phyloP scores from a whole-genome alignment of 139 green algal species.

The Coelastrella sp. region DNA sequence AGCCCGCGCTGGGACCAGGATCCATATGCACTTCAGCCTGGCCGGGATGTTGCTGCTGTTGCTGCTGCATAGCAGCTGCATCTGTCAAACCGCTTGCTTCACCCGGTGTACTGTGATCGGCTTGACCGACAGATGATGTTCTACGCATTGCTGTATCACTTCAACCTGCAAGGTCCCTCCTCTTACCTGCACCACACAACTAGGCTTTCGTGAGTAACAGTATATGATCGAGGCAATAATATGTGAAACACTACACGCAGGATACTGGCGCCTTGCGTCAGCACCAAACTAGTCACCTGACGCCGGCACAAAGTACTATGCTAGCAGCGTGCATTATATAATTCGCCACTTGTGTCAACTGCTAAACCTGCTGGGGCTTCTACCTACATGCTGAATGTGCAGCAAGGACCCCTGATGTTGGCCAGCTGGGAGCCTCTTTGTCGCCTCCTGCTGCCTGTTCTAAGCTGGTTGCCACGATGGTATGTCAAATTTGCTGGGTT shows the following conservation, averaged over 20 bases:
- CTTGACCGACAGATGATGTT: neutral
- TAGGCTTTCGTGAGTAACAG: too few species aligned
- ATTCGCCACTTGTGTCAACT: too few species aligned
- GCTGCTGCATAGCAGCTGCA: too few species aligned
- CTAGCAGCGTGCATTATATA: neutral
- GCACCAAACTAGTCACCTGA: neutral
- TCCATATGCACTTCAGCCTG: neutral
- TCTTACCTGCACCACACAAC: constrained; percentile 39
- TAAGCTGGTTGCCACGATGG: too few species aligned
- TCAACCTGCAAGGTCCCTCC: neutral
- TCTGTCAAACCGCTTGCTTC: too few species aligned
- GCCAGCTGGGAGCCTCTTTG: constrained; percentile 46
- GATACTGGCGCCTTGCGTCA: too few species aligned
- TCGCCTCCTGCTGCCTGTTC: too few species aligned
- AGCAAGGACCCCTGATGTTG: constrained; percentile 46
- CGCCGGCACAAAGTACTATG: neutral
- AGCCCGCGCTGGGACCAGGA: neutral
- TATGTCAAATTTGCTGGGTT: too few species aligned
- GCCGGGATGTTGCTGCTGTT: neutral
- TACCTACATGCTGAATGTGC: constrained; percentile 42
- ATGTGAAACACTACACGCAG: too few species aligned
- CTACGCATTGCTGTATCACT: neutral
- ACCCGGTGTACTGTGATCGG: neutral
- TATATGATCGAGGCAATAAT: too few species aligned
- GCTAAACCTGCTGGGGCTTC: too few species aligned